Evolutionary conservation across 371 early-diverging fungal species (phyloP), one percentile per base, ranked within the genome.

Genomic region (Rhizopus stolonifer): DNA sequence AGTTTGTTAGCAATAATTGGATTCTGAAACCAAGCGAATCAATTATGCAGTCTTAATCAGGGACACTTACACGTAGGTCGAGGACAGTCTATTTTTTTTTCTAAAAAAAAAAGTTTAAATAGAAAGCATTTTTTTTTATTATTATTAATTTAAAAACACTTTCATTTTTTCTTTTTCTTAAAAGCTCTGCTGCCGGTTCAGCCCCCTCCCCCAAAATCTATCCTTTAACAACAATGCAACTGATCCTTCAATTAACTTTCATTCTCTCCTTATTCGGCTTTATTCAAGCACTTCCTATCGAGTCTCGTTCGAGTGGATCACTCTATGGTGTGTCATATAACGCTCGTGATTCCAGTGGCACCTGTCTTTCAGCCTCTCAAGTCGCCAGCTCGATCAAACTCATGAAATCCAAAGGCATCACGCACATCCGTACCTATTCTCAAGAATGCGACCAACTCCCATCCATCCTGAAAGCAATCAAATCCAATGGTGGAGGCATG

Each of bases 401-500:
- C 11, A 71, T 77, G 64, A 66, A 67, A 17, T 21, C 58, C 2
- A 63, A 61, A 13, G 71, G 74, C 5, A 62, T 77, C 17, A 38
- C 26, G 26, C 58, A 58, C 43, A 64, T 77, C 26, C 73, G 77
- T 38, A 77, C 77, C 1, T 77, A 77, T 21, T 62, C 77, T 17
- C 74, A 72, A 69, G 77, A 73, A 49, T 77, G 77, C 40, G 50
- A 73, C 25, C 58, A 60, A 22, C 62, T 77, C 13, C 49, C 69
- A n/a, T 53, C 61, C 17, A 56, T 73, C n/a, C 47, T 73, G 19
- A 55, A 52, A 3, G 71, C 65, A 15, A 71, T 77, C 38, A 40
- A 61, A 5, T 19, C 48, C 11, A 23, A 31, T 7, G 70, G 67
- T 45, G 64, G 65, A 26, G 67, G 59, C 24, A 71, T 77, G 68